Conservation (phyloP, 2,329 filamentous ascomycete genomes). For the Aspergillus tamarii region DNA sequence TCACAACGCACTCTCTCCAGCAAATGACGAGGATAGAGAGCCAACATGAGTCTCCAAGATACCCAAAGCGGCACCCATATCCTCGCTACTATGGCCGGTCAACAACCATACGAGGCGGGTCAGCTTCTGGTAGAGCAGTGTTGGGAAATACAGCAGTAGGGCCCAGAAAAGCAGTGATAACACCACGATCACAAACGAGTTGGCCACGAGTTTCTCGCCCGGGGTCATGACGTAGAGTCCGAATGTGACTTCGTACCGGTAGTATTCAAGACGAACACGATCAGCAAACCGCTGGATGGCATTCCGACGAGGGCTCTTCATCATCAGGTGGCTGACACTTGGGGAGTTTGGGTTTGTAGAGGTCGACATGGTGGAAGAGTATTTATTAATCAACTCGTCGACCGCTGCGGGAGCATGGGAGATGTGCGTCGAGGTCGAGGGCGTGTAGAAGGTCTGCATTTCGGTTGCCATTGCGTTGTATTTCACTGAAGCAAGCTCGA, state of each 20-base stretch:
- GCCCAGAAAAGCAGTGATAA: constrained; percentile 42
- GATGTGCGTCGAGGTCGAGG: constrained; percentile 32
- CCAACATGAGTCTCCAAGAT: constrained; percentile 30
- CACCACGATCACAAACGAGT: constrained; percentile 42
- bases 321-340: constrained; percentile 15
- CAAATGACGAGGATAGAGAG: constrained; percentile 17
- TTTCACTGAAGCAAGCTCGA: not conserved
- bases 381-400: constrained; percentile 39
- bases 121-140: constrained; percentile 41
- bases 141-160: constrained; percentile 41
- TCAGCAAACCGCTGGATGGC: constrained; percentile 35
- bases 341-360: constrained; percentile 16
- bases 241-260: constrained; percentile 52
- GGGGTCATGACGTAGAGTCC: constrained; percentile 49
- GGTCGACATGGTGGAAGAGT: constrained; percentile 33
- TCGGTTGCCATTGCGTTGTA: constrained; percentile 33
- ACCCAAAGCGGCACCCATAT: constrained; percentile 31
- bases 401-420: constrained; percentile 35
- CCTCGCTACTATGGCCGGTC: constrained; percentile 38
- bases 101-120: constrained; percentile 41
- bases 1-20: constrained; percentile 18
- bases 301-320: constrained; percentile 25
- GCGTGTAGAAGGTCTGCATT: constrained; percentile 40
- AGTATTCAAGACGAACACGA: constrained; percentile 46
- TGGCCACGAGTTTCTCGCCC: constrained; percentile 47